Base-by-base conservation (phyloP, 2,329 filamentous ascomycete genomes). In the Plenodomus lindquistii region DNA sequence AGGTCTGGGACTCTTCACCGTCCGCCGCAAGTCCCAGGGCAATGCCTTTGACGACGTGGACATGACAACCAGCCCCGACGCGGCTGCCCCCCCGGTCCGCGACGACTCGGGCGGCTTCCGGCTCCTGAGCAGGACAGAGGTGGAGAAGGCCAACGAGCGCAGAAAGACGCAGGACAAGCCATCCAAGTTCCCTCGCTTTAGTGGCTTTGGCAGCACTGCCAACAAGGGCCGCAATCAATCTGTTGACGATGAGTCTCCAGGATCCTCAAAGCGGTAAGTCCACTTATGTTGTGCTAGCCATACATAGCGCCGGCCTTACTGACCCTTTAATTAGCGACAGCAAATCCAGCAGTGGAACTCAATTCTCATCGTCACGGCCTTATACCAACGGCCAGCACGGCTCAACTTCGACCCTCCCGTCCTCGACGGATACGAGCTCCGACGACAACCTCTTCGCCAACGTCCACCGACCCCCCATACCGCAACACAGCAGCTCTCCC, bases 321-420 rank as follows among this genome's bases (percentile, higher is more conserved):
- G 53, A 71, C 42, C 52, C 47, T 45, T 56, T 53, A 55, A 55
- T 55, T 62, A 73, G 70, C 50, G 69, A 70, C 50, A 72, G 70
- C 61, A 73, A 73, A 50, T 72, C 69, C n/a, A 73, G 71, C 59
- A 73, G 64, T 58, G 69, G 67, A 35, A 70, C 70, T 37, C 66
- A 71, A 50, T 67, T 62, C 48, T 66, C 63, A 29, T 52, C 60
- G 16, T 65, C 66, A 29, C 63, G 69, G 39, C 65, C 66, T 37
- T 73, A 73, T 54, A 63, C 68, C 46, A 66, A 65, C 50, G 65
- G 60, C 51, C 70, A 64, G 44, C 66, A 64, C 54, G 69, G 69
- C 42, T 73, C 70, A 3, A 69, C 62, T 18, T 73, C 71, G 7
- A 73, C 71, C 13, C 66, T 73, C 31, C 71, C 70, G n/a, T 73